Conservation (phyloP, 1,139 yeast species). For the Yamadazyma epiphylla region DNA sequence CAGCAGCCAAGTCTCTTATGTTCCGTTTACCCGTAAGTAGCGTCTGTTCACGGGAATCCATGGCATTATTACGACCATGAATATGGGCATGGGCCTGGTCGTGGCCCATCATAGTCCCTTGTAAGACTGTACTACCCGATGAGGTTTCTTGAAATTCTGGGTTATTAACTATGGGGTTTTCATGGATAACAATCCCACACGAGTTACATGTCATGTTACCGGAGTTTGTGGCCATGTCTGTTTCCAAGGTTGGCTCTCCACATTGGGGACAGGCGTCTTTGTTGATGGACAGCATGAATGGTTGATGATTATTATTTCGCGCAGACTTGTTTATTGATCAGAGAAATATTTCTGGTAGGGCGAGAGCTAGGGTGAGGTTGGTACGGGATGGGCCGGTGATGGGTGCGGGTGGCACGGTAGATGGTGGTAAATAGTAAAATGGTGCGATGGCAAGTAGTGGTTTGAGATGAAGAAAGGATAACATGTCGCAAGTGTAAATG, state of each 20-base stretch:
- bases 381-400: too few relatives aligned
- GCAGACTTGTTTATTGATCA: too few relatives aligned
- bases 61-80: constrained; percentile 61
- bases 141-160: constrained; percentile 91
- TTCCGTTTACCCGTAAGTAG: constrained; percentile 75
- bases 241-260: constrained; percentile 27
- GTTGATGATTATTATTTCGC: too few relatives aligned
- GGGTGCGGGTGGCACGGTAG: too few relatives aligned
- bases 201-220: constrained; percentile 73
- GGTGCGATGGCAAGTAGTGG: too few relatives aligned
- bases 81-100: constrained; percentile 79
- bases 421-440: too few relatives aligned
- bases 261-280: constrained; percentile 23
- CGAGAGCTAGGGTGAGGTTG: too few relatives aligned
- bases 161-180: constrained; percentile 91
- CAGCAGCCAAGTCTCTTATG: constrained; percentile 74
- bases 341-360: too few relatives aligned
- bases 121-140: constrained; percentile 92
- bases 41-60: constrained; percentile 88
- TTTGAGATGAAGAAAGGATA: too few relatives aligned
- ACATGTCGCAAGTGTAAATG: too few relatives aligned
- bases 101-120: constrained; percentile 87
- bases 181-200: constrained; percentile 89
- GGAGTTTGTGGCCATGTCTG: constrained; percentile 49
- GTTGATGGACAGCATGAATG: constrained; percentile 1